These are phyloP conservation scores for Sporothrix brunneoviolacea DNA, from an alignment of 2,329 filamentous ascomycete species.

Conservation along the genomic window DNA sequence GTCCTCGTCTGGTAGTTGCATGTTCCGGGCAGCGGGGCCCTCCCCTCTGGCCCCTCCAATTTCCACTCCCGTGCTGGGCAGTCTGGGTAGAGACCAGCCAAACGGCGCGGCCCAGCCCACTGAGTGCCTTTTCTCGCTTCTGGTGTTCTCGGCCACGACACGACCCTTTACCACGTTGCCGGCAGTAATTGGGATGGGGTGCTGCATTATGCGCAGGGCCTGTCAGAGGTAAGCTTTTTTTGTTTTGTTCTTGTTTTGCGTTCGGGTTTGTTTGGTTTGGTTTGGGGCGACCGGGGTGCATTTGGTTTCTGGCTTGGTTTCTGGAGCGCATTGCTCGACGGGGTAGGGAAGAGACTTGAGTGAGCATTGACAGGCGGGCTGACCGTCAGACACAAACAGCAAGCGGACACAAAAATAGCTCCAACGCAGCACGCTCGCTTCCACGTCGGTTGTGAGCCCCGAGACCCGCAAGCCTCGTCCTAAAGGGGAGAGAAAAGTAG, in stretches of 20 bases:
- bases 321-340: constrained; percentile 1
- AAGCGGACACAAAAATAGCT: not conserved
- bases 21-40: too few species aligned
- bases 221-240: constrained; percentile 8
- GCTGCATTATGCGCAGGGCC: constrained; percentile 5
- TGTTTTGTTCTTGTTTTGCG: not conserved
- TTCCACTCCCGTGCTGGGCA: constrained; percentile 4
- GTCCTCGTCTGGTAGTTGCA: too few species aligned
- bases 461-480: constrained; percentile 2
- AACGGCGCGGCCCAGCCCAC: too few species aligned
- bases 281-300: too few species aligned
- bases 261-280: constrained; percentile 1
- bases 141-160: constrained; percentile 6
- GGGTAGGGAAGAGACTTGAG: not conserved
- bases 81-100: too few species aligned
- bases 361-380: constrained; percentile 4
- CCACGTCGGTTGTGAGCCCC: not conserved
- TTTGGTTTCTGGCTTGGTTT: not conserved
- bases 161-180: constrained; percentile 3
- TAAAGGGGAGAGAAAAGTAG: not conserved
- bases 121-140: too few species aligned
- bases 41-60: constrained; percentile 1
- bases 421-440: too few species aligned
- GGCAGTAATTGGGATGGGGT: not conserved
- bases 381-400: constrained; percentile 3